A percentile compares a stretch with the other conserved stretches of the same genome.
phyloP scores from a whole-genome alignment of 2,329 filamentous ascomycete species.

The Neurospora crassa region DNA sequence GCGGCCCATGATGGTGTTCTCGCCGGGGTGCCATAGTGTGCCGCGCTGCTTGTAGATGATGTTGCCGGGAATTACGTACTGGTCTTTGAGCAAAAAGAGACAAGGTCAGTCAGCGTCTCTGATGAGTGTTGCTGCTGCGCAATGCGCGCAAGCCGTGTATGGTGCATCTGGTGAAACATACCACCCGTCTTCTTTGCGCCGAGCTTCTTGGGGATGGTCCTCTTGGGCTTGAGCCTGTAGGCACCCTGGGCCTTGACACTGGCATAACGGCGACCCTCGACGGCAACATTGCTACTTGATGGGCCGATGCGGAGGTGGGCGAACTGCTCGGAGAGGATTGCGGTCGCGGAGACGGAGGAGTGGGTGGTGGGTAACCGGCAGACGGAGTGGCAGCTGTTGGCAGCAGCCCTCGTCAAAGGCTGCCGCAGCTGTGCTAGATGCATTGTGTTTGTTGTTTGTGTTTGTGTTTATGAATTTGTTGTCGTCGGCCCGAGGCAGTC shows the following conservation, averaged over 20 bases:
- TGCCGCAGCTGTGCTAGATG: constrained; percentile 37
- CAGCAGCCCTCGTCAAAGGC: constrained; percentile 35
- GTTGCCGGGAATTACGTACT: constrained; percentile 91
- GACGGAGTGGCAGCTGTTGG: constrained; percentile 30
- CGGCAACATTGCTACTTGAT: constrained; percentile 28
- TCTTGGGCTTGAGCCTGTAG: constrained; percentile 54
- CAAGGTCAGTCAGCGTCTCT: background rate
- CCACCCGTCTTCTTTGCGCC: constrained; percentile 90
- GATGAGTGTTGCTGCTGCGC: background rate
- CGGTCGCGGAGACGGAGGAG: constrained; percentile 12
- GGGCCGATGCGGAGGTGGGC: constrained; percentile 25
- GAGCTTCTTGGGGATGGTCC: constrained; percentile 66
- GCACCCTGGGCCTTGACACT: constrained; percentile 56
- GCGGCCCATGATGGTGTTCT: constrained; percentile 89
- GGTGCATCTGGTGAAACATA: constrained; percentile 30
- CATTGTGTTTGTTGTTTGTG: constrained; percentile 24
- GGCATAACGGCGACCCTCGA: constrained; percentile 44
- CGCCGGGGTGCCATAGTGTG: constrained; percentile 87
- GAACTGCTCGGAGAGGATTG: constrained; percentile 20
- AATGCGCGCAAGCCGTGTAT: background rate
- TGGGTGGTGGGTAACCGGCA: constrained; percentile 23
- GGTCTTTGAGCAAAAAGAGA: constrained; percentile 41
- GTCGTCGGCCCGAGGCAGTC: background rate
- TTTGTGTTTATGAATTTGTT: background rate
- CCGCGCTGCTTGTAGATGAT: constrained; percentile 97